phyloP scores from a whole-genome alignment of 2,329 filamentous ascomycete genomes.

The Sporothrix luriei region DNA sequence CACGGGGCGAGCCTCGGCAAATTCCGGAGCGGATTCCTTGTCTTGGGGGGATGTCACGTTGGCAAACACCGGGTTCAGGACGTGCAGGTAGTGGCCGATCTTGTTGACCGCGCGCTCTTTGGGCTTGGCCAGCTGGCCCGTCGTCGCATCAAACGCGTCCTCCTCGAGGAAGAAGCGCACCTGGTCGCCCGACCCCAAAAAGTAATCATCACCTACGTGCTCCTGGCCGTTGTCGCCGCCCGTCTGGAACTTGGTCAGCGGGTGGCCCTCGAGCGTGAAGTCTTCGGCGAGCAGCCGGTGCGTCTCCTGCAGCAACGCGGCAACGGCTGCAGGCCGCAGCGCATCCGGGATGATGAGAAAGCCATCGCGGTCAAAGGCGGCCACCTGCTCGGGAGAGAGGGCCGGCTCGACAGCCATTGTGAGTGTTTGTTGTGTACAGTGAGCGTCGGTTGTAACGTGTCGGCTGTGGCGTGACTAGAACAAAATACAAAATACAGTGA shows the following conservation, averaged over 20 bases:
- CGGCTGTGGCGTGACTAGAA: not conserved
- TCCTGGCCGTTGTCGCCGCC: conserved; percentile 62
- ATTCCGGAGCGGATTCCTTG: conserved; percentile 43
- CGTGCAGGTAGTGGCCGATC: conserved; percentile 78
- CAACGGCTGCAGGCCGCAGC: conserved; percentile 66
- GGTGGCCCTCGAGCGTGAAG: conserved; percentile 81
- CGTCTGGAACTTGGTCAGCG: conserved; percentile 91
- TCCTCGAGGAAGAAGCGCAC: conserved; percentile 97
- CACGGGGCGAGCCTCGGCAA: conserved; percentile 47
- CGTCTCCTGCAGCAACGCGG: conserved; percentile 72
- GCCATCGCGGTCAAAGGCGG: conserved; percentile 76
- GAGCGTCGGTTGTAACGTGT: not conserved
- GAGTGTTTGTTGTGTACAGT: not conserved
- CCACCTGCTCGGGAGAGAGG: conserved; percentile 71
- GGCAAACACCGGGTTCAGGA: conserved; percentile 67
- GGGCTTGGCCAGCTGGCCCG: conserved; percentile 70
- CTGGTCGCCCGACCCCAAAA: conserved; percentile 86
- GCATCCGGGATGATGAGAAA: conserved; percentile 86
- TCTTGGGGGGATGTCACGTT: conserved; percentile 47
- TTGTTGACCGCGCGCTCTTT: conserved; percentile 88
- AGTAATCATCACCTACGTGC: conserved; percentile 94
- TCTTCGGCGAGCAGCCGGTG: conserved; percentile 66
- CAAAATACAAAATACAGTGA: not conserved
- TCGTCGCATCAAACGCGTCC: conserved; percentile 71
- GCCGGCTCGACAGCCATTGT: conserved; percentile 44